Percentiles rank a stretch among this genome's conserved stretches.
Conservation (phyloP, 495 filamentous ascomycete species). For the Trichoderma erinaceum region DNA sequence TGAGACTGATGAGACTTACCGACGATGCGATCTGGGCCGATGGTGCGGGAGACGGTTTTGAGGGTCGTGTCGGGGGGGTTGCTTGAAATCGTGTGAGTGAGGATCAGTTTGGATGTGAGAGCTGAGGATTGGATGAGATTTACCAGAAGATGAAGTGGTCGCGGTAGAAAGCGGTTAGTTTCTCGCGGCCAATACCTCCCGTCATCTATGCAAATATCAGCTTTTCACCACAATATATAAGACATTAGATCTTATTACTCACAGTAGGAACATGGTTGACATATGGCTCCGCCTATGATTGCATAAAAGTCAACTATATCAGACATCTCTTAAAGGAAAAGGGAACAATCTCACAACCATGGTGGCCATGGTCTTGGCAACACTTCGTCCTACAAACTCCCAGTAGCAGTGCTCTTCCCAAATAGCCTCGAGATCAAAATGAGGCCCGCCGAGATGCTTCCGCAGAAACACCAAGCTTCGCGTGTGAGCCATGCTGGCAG, state of each 20-base stretch:
- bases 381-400: conserved; percentile 49
- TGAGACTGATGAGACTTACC: not conserved
- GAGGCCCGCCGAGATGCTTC: conserved; percentile 43
- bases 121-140: not conserved
- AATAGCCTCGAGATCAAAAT: conserved; percentile 54
- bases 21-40: conserved; percentile 50
- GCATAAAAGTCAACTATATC: not conserved
- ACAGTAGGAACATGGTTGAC: conserved; percentile 52
- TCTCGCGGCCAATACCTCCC: conserved; percentile 64
- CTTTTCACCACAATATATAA: not conserved
- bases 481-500: conserved; percentile 45
- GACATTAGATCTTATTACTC: conserved; percentile 17
- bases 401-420: conserved; percentile 54
- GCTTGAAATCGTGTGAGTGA: conserved; percentile 19
- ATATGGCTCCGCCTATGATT: conserved; percentile 43
- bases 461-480: conserved; percentile 47
- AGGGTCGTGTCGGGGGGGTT: conserved; percentile 63
- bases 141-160: conserved; percentile 59
- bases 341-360: not conserved
- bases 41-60: conserved; percentile 65
- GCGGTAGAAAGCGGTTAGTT: conserved; percentile 66
- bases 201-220: conserved; percentile 34
- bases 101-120: not conserved
- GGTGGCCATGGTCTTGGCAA: conserved; percentile 45
- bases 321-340: no score